Evolutionary conservation across 2,329 filamentous ascomycete species (phyloP).

Genomic region (Fusarium drepaniforme): DNA sequence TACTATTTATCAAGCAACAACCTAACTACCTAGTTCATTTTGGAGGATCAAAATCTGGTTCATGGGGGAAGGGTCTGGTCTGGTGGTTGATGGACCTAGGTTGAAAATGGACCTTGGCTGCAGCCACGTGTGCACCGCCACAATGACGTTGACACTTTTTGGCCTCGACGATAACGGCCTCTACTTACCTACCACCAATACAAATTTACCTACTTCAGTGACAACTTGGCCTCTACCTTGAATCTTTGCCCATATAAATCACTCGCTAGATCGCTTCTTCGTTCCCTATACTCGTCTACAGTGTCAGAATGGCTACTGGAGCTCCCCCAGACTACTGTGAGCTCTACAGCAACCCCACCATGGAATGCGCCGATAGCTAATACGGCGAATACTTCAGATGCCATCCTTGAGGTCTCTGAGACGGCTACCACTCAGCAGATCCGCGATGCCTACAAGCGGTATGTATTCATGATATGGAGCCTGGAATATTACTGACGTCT

Average conservation of each 20-base stretch:
- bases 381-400: conserved; percentile 64
- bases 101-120: background rate
- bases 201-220: conserved; percentile 19
- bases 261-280: conserved; percentile 16
- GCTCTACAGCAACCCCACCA: conserved; percentile 40
- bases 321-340: conserved; percentile 71
- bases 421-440: conserved; percentile 86
- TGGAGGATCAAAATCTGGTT: background rate
- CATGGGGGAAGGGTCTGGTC: background rate
- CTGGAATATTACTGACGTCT: conserved; percentile 25
- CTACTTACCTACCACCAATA: conserved; percentile 9
- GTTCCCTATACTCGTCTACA: conserved; percentile 5
- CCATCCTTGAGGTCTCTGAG: conserved; percentile 78
- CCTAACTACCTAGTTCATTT: background rate
- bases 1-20: background rate
- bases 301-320: conserved; percentile 50
- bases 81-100: background rate
- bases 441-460: conserved; percentile 95
- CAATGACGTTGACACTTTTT: conserved; percentile 56
- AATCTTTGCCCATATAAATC: conserved; percentile 3
- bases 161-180: conserved; percentile 25
- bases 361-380: conserved; percentile 27
- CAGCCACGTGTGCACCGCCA: conserved; percentile 51
- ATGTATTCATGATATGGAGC: conserved; percentile 19
- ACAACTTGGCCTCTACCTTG: conserved; percentile 21